Conservation (phyloP, 345 rosid species). For the Xanthoceras sorbifolium region DNA sequence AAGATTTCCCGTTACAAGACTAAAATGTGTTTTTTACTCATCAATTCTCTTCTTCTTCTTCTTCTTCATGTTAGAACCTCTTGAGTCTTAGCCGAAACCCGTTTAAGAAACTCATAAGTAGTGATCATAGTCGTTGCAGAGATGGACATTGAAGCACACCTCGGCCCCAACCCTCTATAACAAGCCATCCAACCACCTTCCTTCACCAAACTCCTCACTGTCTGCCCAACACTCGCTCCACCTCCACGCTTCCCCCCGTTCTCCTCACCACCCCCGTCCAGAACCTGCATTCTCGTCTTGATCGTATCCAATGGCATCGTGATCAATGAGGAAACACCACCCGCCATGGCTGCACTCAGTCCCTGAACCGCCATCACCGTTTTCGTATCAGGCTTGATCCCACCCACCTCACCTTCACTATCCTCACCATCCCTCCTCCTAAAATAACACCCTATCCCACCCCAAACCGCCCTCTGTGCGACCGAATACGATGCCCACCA, state of each 20-base stretch:
- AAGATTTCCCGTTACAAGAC: too few species aligned
- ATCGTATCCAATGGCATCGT: constrained; percentile 96
- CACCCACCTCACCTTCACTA: constrained; percentile 18
- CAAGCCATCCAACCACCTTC: constrained; percentile 97
- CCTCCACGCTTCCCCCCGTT: constrained; percentile 75
- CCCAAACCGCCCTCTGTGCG: constrained; percentile 63
- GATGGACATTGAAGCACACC: constrained; percentile 96
- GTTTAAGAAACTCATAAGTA: constrained; percentile 93
- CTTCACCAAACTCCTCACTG: constrained; percentile 68
- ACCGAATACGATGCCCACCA: constrained; percentile 94
- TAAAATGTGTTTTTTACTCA: not conserved
- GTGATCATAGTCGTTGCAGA: constrained; percentile 97
- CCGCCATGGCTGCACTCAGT: constrained; percentile 92
- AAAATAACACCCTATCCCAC: constrained; percentile 52
- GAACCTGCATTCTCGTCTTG: constrained; percentile 88
- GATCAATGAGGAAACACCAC: constrained; percentile 86
- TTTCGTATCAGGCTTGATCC: constrained; percentile 60
- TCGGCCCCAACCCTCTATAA: constrained; percentile 87
- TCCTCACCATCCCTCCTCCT: constrained; percentile 46
- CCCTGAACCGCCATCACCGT: constrained; percentile 91
- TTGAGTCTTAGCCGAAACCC: constrained; percentile 78
- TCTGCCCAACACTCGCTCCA: constrained; percentile 70
- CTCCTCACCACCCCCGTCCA: constrained; percentile 49
- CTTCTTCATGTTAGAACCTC: constrained; percentile 39
- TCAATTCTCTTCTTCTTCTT: not conserved